Evolutionary conservation across 1,139 yeast genomes (phyloP), one percentile per base, ranked within the genome.

Genomic region (Candida pseudoviswanathii): DNA sequence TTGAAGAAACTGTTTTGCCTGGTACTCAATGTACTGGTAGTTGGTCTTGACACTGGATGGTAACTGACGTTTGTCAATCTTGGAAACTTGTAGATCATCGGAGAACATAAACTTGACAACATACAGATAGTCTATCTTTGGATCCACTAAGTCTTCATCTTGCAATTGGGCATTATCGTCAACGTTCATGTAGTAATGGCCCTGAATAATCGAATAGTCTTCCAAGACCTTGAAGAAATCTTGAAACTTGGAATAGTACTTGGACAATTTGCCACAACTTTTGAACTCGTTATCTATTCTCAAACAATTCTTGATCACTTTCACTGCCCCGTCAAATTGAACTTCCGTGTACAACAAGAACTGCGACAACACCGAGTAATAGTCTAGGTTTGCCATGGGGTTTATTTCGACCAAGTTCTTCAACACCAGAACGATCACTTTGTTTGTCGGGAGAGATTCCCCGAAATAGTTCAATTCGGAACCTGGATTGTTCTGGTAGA

Each of bases 271-370:
- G 30, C 83, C 81, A 64, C 95, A 87, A 4, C 61, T 63, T 41
- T 70, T 69, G 55, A 73, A 77, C 50, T 87, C 96, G 58, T 88
- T 86, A 63, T 89, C 89, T 44, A 78, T 79, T 55, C 86, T 80
- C 47, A 89, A 70, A 62, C 96, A 89, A 54, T 75, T 75, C 54
- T 84, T 79, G 38, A 83, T 70, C 31, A 74, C 71, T 51, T 67
- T 73, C 57, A 78, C 66, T 0, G 89, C 80, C 40, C 70, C 70
- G 22, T 76, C 78, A 54, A 75, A 78, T 52, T 84, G 84, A 40
- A 71, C 70, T 42, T 80, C 74, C 8, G 81, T 78, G 59, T 71
- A 83, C 44, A 80, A 70, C 49, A 80, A 69, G 47, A 79, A 71
- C 31, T 71, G 69, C 1, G 87, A 66, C 29, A 71, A 53, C 26